Base-by-base conservation (phyloP, 352 stramenopile genomes). In the Globisporangium yorkense region DNA sequence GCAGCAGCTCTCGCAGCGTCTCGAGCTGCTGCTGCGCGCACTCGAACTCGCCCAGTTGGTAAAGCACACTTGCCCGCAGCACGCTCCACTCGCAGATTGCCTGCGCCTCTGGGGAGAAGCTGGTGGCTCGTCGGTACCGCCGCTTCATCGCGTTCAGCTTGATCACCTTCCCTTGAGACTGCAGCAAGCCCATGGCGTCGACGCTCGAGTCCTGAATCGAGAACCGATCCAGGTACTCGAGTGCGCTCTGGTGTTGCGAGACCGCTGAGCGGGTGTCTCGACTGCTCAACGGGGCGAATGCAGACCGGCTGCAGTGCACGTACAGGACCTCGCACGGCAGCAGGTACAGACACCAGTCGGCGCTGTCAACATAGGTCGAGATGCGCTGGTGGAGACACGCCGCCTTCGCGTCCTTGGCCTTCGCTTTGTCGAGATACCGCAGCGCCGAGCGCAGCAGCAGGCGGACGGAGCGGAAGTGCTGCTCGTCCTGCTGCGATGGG, bases 241-340 rank as follows among this genome's bases (percentile, higher is more conserved):
- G 35, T 18, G 54, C 52, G 16, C 31, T 33, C 5, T 54, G 37
- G 31, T 70, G 50, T 7, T 9, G n/a, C 2, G 15, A 5, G 51
- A 12, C 33, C 10, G 27, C 15, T n/a, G 54, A 50, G n/a, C n/a
- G 20, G 2, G 15, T 54, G 15, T 24, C 6, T 15, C 18, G 27
- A 8, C 49, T 18, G 18, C 31, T 7, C 1, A 27, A 5, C 29
- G 49, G 9, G 7, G 15, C 27, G 27, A 21, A 41, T 29, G 27
- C 16, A 29, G 24, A 31, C 5, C 27, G 48, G 49, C 3, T 35
- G 53, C 61, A 73, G 47, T 73, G 66, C 3, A 81, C 54, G 43
- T 79, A 79, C 29, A 81, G 39, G 3, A 79, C 51, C 54, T 81
- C 72, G 56, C 56, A 68, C 0, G 72, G 72, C 20, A 81, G 45